Base-by-base conservation (phyloP, 306 rosid genomes). In the Dicorynia guianensis region DNA sequence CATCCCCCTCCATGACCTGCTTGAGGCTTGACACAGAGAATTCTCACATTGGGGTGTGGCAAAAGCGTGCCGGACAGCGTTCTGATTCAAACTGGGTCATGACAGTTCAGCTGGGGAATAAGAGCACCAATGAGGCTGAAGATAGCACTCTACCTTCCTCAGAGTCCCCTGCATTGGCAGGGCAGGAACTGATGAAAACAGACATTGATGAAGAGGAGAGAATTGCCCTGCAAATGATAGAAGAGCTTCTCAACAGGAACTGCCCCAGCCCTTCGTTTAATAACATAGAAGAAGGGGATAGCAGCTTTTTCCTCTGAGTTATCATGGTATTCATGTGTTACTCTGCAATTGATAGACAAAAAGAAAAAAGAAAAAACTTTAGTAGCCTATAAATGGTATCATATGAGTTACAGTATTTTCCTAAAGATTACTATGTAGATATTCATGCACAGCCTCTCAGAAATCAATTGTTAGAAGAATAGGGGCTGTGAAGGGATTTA, bases 41-140 rank as follows among this genome's bases (percentile, higher is more conserved):
- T 63, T 91, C 94, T 47, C 91, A 85, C 46, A 88, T 93, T 14
- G 98, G 98, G 6, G 93, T 93, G 33, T 93, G 98, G 98, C 97
- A 91, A 15, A 93, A 91, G 58, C 89, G 93, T 0, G 93, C 91
- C 0, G 97, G 96, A 3, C 83, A 82, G 1, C 82, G 84, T 19
- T 75, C 93, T 4, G 91, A 93, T 64, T 88, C 97, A 34, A 89
- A 85, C 2, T 93, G 98, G 98, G 85, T 93, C 18, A 83, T 91
- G 96, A 91, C 91, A 6, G 86, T 88, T 55, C 84, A 83, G 57
- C 83, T 91, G 0, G 96, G 85, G 4, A 87, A 83, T 43, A 85
- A 74, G 8, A 69, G 4, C 8, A 19, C 9, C 38, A 40, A 34
- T 36, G 62, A 11, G n/a, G 50, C 1, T 18, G 59, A 72, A 5